phyloP scores from a whole-genome alignment of 768 basidiomycete species.

The Scleroderma citrinum region DNA sequence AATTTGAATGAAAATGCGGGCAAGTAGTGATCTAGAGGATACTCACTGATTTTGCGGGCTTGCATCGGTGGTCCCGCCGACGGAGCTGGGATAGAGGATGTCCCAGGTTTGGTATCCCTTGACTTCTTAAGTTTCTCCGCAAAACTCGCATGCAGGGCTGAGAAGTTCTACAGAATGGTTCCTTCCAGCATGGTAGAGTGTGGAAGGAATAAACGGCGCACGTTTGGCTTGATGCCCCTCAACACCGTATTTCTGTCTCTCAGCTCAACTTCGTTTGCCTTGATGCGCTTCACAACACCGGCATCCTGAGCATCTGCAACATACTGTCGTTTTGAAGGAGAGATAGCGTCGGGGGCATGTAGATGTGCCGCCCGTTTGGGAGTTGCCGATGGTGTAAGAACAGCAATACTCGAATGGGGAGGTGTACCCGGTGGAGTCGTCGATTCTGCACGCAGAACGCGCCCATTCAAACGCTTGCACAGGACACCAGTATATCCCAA shows the following conservation, averaged over 20 bases:
- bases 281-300: constrained; percentile 83
- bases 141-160: constrained; percentile 57
- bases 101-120: constrained; percentile 58
- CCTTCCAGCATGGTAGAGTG: neutral
- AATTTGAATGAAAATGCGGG: neutral
- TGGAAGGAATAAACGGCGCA: constrained; percentile 31
- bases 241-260: constrained; percentile 79
- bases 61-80: constrained; percentile 36
- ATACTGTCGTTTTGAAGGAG: constrained; percentile 69
- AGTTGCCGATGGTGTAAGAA: constrained; percentile 15
- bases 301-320: constrained; percentile 71
- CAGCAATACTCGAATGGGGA: constrained; percentile 19
- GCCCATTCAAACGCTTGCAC: neutral
- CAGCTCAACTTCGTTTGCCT: constrained; percentile 68
- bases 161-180: constrained; percentile 60
- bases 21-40: neutral
- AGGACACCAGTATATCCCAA: neutral
- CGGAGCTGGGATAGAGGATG: constrained; percentile 32
- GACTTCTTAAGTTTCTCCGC: constrained; percentile 75
- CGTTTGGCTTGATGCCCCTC: constrained; percentile 78
- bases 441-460: constrained; percentile 19
- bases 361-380: constrained; percentile 17
- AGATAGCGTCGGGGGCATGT: constrained; percentile 29
- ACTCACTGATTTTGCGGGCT: constrained; percentile 67
- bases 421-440: constrained; percentile 60